Evolutionary conservation across 2,329 filamentous ascomycete genomes (phyloP).

Genomic region (Aspergillus felis): DNA sequence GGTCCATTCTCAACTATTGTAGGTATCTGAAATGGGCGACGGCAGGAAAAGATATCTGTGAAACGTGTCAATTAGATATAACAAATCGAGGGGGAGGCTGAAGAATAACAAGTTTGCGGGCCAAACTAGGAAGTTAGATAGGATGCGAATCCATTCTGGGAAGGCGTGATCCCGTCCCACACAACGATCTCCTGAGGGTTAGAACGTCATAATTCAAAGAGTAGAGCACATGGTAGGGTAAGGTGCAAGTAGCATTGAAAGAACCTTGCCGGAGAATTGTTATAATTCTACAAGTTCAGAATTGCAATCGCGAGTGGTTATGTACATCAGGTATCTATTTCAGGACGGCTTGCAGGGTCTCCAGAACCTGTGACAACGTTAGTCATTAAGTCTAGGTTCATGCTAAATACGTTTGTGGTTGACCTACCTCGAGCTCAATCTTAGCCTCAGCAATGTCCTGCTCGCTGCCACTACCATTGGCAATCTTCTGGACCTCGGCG

Average conservation of each 20-base stretch:
- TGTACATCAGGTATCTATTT: conserved; percentile 45
- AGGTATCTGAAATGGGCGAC: neutral
- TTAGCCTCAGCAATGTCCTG: conserved; percentile 98
- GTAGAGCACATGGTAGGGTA: neutral
- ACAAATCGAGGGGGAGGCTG: neutral
- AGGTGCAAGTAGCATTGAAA: neutral
- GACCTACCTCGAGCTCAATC: conserved; percentile 90
- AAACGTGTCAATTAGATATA: neutral
- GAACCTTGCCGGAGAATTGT: conserved; percentile 25
- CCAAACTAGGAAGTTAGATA: neutral
- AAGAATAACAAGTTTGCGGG: neutral
- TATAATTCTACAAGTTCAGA: conserved; percentile 41
- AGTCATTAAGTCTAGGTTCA: conserved; percentile 1
- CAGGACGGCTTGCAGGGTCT: conserved; percentile 47
- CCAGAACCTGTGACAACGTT: conserved; percentile 40
- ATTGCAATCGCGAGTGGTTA: conserved; percentile 31
- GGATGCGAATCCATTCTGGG: neutral
- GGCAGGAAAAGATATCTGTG: neutral
- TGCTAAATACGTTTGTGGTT: neutral
- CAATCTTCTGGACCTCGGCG: conserved; percentile 92
- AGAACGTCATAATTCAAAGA: neutral
- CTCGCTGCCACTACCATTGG: conserved; percentile 84
- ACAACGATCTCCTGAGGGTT: neutral
- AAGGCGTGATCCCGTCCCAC: conserved; percentile 3
- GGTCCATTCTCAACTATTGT: neutral